Evolutionary conservation across 192 early-diverging fungal species (phyloP), one percentile per base, ranked within the genome.

Genomic region (Umbelopsis isabellina): DNA sequence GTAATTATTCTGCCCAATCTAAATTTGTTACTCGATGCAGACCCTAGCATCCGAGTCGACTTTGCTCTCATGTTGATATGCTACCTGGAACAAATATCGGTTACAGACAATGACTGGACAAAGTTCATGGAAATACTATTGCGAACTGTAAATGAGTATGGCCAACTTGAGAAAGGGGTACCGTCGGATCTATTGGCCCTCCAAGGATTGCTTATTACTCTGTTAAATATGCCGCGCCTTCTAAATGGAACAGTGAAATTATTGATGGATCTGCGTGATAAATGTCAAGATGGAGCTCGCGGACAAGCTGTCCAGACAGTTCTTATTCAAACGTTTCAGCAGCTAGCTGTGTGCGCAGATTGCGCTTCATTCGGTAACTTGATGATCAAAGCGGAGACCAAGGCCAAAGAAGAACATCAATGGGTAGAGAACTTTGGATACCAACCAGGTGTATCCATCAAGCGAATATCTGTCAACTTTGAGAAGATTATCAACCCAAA

Each of bases 21-120:
- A 3, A 18, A 16, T 18, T 25, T 61, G 30, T 30, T 61, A 1
- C 55, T 61, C 12, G 55, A 61, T 25, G 9, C 55, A n/a, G 27
- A 61, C 55, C 30, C 55, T 35, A 25, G 55, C 4, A 61, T 61
- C 25, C 25, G 55, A 3, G 55, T 30, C 18, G 55, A 61, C 15
- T 61, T 61, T 35, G 55, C 55, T 61, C 13, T 61, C 9, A 35
- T 61, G 27, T 18, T 61, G 11, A 61, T 61, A 11, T 5, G 25
- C 27, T 61, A 61, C 25, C 13, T 61, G 55, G 55, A 61, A 35
- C 55, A 61, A 18, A 61, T 61, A 8, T 61, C 55, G 55, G 55
- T 37, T 35, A 61, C 55, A 3, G 12, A 61, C 9, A 35, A 35
- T 18, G 55, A 61, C 13, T 35, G 33, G 33, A 1, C 33, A n/a